Evolutionary conservation across 371 early-diverging fungal species (phyloP).

Genomic region (Zopfochytrium polystomum): DNA sequence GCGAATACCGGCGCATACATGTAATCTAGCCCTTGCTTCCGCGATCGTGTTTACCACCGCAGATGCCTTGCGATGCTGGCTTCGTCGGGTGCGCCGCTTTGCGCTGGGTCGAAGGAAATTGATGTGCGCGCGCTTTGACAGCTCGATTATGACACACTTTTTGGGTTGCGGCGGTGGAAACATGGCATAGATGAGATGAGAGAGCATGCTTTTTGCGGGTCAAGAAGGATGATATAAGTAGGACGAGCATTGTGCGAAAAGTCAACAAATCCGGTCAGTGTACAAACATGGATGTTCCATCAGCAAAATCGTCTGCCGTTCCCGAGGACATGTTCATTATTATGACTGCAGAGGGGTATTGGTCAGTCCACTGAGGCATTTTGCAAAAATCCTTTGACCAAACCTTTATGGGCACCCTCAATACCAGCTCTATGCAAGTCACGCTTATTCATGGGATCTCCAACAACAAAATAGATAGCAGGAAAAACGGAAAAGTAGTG

Average conservation of each 20-base stretch:
- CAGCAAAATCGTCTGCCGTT: slow-evolving; percentile 31
- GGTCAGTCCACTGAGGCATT: not conserved
- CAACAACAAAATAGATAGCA: slow-evolving; percentile 33
- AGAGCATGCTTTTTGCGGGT: slow-evolving; percentile 31
- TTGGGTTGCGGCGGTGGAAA: slow-evolving; percentile 9
- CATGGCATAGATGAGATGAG: slow-evolving; percentile 41
- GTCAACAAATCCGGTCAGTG: no score
- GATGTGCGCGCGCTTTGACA: slow-evolving; percentile 36
- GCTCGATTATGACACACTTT: slow-evolving; percentile 36
- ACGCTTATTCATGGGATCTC: slow-evolving; percentile 38
- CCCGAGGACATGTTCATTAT: slow-evolving; percentile 26
- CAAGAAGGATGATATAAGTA: no score
- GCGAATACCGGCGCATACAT: slow-evolving; percentile 43
- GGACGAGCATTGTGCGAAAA: no score
- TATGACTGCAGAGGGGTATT: slow-evolving; percentile 21
- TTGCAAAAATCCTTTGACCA: not conserved
- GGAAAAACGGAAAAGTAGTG: slow-evolving; percentile 34
- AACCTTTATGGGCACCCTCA: slow-evolving; percentile 15
- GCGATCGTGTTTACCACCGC: slow-evolving; percentile 5
- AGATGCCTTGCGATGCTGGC: slow-evolving; percentile 1
- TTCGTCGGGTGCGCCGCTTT: not conserved
- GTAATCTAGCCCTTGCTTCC: slow-evolving; percentile 20
- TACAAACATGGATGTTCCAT: slow-evolving; percentile 26
- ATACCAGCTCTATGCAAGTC: slow-evolving; percentile 38
- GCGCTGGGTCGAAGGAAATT: slow-evolving; percentile 39